A percentile compares a stretch with the other conserved stretches of the same genome.
Conservation (phyloP, 2,329 filamentous ascomycete species). For the Kalmusia sp. region DNA sequence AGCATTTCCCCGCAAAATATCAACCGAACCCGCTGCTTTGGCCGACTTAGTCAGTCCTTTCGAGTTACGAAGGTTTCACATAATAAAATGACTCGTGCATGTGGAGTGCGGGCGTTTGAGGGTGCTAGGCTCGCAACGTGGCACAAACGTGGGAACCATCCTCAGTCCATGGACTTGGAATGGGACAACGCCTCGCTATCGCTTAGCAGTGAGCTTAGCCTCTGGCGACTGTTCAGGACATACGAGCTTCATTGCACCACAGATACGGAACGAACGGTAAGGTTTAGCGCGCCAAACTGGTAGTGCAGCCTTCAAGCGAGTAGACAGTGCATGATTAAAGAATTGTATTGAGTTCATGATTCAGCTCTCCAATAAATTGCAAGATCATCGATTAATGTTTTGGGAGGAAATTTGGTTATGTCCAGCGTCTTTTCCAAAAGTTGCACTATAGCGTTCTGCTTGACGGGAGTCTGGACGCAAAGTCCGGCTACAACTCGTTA, state of each 20-base stretch:
- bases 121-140: constrained; percentile 21
- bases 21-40: too few relatives aligned
- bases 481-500: constrained; percentile 37
- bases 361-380: constrained; percentile 35
- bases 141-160: background rate
- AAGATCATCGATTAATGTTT: constrained; percentile 35
- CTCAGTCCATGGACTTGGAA: background rate
- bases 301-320: background rate
- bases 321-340: background rate
- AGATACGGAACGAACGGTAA: background rate
- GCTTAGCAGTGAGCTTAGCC: background rate
- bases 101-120: too few relatives aligned
- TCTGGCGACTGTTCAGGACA: background rate
- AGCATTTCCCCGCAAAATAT: background rate
- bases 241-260: background rate
- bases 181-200: background rate
- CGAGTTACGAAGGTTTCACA: too few relatives aligned
- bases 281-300: too few relatives aligned
- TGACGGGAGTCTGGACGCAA: constrained; percentile 36
- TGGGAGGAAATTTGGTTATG: constrained; percentile 38
- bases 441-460: constrained; percentile 32
- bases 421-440: constrained; percentile 38
- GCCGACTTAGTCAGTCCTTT: background rate
- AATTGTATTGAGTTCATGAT: constrained; percentile 16
- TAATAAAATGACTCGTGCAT: too few relatives aligned